Conservation (phyloP, 495 filamentous ascomycete genomes). For the Mycothermus thermophilus region DNA sequence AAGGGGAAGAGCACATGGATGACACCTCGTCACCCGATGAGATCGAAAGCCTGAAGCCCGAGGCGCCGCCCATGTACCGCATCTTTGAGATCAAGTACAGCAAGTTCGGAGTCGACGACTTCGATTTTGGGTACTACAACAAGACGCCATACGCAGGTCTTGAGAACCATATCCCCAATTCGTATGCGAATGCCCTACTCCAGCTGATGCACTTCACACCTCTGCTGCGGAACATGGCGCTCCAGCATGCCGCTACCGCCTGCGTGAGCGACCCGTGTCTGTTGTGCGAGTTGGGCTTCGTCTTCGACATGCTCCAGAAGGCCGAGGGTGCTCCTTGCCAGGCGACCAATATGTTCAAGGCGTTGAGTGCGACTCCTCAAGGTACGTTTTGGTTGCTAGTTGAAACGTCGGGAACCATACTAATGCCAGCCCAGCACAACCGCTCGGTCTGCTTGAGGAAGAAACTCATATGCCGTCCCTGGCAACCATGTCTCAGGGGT, state of each 20-base stretch:
- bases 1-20: too few relatives aligned
- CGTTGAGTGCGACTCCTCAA: conserved; percentile 64
- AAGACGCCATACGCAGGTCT: conserved; percentile 79
- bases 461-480: conserved; percentile 33
- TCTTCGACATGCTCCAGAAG: conserved; percentile 97
- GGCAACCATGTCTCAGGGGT: conserved; percentile 11
- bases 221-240: conserved; percentile 70
- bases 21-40: conserved; percentile 34
- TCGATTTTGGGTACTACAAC: conserved; percentile 96
- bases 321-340: conserved; percentile 86
- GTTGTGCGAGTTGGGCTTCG: conserved; percentile 84
- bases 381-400: conserved; percentile 22
- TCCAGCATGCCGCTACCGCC: conserved; percentile 75
- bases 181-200: conserved; percentile 84
- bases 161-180: conserved; percentile 92
- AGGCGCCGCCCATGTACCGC: conserved; percentile 73
- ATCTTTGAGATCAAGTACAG: conserved; percentile 95
- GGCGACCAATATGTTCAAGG: conserved; percentile 89
- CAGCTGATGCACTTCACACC: conserved; percentile 88
- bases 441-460: conserved; percentile 68
- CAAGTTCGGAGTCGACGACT: conserved; percentile 93
- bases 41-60: conserved; percentile 47
- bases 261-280: conserved; percentile 75
- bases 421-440: conserved; percentile 36
- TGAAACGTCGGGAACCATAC: not conserved